Evolutionary conservation across 2,329 filamentous ascomycete species (phyloP).

Genomic region (Aspergillus sp.): DNA sequence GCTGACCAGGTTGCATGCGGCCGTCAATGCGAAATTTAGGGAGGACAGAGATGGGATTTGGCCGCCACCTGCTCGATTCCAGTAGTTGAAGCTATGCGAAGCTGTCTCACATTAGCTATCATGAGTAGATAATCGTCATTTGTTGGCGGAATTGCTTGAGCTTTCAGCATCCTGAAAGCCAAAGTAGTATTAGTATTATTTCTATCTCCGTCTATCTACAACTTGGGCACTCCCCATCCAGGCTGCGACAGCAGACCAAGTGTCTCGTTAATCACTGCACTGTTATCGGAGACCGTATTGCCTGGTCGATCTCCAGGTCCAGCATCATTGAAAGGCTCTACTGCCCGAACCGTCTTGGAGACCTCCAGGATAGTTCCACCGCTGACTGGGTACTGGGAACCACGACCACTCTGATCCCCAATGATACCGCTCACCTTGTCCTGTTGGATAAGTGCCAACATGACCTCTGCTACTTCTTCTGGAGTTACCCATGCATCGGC

Average conservation of each 20-base stretch:
- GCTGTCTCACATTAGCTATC: too few species aligned
- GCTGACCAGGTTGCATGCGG: conserved; percentile 19
- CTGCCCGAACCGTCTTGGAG: conserved; percentile 54
- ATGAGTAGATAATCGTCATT: too few species aligned
- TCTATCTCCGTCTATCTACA: conserved; percentile 15
- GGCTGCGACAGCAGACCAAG: conserved; percentile 50
- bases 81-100: too few species aligned
- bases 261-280: conserved; percentile 51
- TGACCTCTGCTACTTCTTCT: conserved; percentile 61
- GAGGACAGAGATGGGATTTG: too few species aligned
- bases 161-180: too few species aligned
- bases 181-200: too few species aligned
- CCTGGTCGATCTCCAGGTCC: conserved; percentile 53
- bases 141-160: too few species aligned
- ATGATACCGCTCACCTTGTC: conserved; percentile 43
- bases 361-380: conserved; percentile 61
- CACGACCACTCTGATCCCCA: conserved; percentile 34
- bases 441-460: conserved; percentile 59
- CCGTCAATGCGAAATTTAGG: neutral
- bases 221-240: conserved; percentile 51
- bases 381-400: conserved; percentile 37
- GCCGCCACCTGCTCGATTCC: too few species aligned
- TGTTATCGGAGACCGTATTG: conserved; percentile 48
- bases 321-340: conserved; percentile 56
- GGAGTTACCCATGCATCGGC: conserved; percentile 61